A percentile compares a stretch with the other conserved stretches of the same genome.
Evolutionary conservation across 345 rosid species (phyloP).

Genomic region (Cardamine occulta): DNA sequence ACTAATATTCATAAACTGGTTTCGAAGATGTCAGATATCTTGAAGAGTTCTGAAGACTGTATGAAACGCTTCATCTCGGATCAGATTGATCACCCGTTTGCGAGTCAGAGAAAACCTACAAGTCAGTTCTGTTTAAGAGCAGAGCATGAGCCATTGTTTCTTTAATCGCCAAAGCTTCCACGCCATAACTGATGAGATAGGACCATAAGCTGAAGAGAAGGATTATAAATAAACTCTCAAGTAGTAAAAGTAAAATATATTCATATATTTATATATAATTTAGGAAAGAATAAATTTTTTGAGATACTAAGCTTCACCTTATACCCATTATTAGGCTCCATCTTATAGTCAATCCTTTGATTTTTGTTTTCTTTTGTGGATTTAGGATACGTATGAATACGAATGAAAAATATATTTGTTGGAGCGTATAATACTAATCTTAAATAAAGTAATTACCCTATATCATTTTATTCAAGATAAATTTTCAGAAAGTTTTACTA

Average conservation of each 20-base stretch:
- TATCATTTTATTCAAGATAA: not conserved
- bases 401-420: not conserved
- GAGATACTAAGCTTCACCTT: not conserved
- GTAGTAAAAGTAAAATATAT: not conserved
- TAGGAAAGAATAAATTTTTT: not conserved
- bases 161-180: too few species aligned
- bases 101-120: too few species aligned
- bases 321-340: not conserved
- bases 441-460: not conserved
- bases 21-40: too few species aligned
- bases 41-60: too few species aligned
- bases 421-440: not conserved
- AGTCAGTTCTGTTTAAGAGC: too few species aligned
- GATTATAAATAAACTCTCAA: not conserved
- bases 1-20: too few species aligned
- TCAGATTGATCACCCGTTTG: too few species aligned
- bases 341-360: not conserved
- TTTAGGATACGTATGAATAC: not conserved
- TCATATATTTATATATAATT: not conserved
- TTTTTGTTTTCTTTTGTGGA: not conserved
- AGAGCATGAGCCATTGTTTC: too few species aligned
- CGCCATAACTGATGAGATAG: too few species aligned
- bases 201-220: too few species aligned
- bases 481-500: slow-evolving; percentile 8
- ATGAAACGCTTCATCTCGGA: too few species aligned